Evolutionary conservation across 192 early-diverging fungal species (phyloP).

Genomic region (Coemansia sp.): DNA sequence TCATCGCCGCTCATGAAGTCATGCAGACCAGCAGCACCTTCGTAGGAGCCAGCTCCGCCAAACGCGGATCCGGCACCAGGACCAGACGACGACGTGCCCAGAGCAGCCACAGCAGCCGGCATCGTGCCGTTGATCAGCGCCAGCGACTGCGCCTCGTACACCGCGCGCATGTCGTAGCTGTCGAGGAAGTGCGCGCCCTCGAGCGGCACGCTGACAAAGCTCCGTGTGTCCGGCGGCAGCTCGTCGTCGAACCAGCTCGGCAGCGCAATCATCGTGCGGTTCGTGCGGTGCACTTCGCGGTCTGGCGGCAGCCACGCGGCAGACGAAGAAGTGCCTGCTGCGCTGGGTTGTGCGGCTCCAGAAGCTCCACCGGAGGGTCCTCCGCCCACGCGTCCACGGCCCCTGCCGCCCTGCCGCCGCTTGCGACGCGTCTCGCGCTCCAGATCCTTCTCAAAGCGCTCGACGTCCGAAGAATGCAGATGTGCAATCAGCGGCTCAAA

Average conservation of each 20-base stretch:
- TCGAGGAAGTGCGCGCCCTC: slow-evolving; percentile 52
- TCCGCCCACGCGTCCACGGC: slow-evolving; percentile 37
- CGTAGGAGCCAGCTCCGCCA: neutral
- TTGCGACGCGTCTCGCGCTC: slow-evolving; percentile 83
- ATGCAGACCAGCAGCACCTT: neutral
- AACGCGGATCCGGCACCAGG: neutral
- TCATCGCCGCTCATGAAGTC: neutral
- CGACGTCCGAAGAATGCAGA: slow-evolving; percentile 66
- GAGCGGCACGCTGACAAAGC: slow-evolving; percentile 40
- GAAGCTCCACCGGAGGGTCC: neutral
- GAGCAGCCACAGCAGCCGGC: neutral
- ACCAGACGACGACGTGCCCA: neutral
- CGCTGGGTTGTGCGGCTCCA: neutral
- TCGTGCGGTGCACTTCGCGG: slow-evolving; percentile 39
- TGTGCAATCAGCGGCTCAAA: slow-evolving; percentile 67
- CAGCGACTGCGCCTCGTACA: slow-evolving; percentile 27
- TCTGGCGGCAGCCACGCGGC: slow-evolving; percentile 14
- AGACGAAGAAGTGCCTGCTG: neutral
- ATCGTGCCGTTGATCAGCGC: slow-evolving; percentile 6
- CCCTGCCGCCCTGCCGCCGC: slow-evolving; percentile 75
- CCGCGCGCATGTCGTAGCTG: slow-evolving; percentile 31
- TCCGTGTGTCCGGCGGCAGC: slow-evolving; percentile 42
- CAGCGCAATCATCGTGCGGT: slow-evolving; percentile 45
- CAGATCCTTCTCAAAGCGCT: slow-evolving; percentile 79
- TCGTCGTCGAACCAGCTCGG: slow-evolving; percentile 46